Conservation (phyloP, 1,284 basidiomycete genomes). For the Earliella scabrosa region DNA sequence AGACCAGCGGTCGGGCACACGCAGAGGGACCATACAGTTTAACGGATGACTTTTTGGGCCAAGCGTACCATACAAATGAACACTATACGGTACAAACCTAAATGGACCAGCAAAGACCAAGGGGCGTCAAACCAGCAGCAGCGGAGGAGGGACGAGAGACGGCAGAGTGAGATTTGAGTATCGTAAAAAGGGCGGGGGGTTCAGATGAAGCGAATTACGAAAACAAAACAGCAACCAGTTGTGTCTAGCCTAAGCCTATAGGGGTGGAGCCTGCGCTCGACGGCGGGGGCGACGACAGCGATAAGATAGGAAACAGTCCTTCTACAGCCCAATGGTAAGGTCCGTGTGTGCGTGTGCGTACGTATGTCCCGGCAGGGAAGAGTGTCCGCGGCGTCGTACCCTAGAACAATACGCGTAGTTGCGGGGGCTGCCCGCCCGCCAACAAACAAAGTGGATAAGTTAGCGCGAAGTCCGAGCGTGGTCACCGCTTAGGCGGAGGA, state of each 20-base stretch:
- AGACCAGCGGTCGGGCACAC: too few relatives aligned
- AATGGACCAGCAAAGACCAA: background rate
- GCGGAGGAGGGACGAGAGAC: background rate
- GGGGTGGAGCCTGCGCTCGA: background rate
- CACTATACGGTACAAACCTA: background rate
- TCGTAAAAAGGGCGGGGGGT: background rate
- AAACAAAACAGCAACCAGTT: constrained; percentile 2
- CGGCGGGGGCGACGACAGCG: background rate
- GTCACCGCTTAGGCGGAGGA: constrained; percentile 1
- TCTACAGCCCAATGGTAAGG: background rate
- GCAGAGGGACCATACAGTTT: background rate
- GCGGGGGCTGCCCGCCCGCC: background rate
- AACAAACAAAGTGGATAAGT: constrained; percentile 7
- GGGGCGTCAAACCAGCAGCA: background rate
- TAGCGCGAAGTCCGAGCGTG: background rate
- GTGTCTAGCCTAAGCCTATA: background rate
- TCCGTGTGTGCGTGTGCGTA: too few relatives aligned
- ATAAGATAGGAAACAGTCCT: background rate
- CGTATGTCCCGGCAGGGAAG: too few relatives aligned
- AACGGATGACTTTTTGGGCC: constrained; percentile 21
- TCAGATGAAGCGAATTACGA: too few relatives aligned
- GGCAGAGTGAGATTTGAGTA: background rate
- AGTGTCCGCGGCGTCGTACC: constrained; percentile 1
- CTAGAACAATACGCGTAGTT: background rate
- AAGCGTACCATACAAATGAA: background rate